Evolutionary conservation across 1,284 basidiomycete genomes (phyloP).

Genomic region (Flammula alnicola): DNA sequence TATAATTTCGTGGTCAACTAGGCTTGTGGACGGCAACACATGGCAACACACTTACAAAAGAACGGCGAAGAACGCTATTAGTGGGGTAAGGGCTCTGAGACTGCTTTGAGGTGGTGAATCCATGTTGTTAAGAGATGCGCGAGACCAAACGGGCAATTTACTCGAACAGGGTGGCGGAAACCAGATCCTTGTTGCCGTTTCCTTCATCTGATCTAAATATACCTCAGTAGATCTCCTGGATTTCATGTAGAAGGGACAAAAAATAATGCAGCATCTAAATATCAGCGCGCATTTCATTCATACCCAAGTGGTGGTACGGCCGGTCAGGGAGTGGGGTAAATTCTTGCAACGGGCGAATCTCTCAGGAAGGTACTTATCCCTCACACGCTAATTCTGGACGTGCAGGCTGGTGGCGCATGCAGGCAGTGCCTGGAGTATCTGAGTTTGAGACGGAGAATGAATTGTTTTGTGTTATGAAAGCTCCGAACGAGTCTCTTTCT

Average conservation of each 20-base stretch:
- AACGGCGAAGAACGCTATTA: slow-evolving; percentile 41
- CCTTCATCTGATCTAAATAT: slow-evolving; percentile 4
- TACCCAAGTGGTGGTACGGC: no score
- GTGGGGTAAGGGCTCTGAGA: slow-evolving; percentile 32
- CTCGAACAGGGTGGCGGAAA: slow-evolving; percentile 6
- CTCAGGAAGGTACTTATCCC: not conserved
- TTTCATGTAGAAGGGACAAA: no score
- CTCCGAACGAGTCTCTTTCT: not conserved
- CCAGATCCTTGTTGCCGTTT: slow-evolving; percentile 16
- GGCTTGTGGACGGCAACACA: not conserved
- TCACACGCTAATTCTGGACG: slow-evolving; percentile 5
- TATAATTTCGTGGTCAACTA: slow-evolving; percentile 27
- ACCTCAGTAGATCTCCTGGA: no score
- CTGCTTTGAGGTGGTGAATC: slow-evolving; percentile 19
- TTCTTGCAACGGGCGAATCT: not conserved
- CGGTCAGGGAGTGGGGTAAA: no score
- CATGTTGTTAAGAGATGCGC: slow-evolving; percentile 15
- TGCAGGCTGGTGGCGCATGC: not conserved
- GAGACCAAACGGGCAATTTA: not conserved
- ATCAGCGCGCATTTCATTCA: no score
- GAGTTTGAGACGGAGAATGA: slow-evolving; percentile 36
- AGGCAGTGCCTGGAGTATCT: slow-evolving; percentile 9
- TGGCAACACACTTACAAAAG: slow-evolving; percentile 44
- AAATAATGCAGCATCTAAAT: no score
- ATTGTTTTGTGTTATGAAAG: slow-evolving; percentile 18